Base-by-base conservation (phyloP, 495 filamentous ascomycete species). In the Haplographium delicatum region DNA sequence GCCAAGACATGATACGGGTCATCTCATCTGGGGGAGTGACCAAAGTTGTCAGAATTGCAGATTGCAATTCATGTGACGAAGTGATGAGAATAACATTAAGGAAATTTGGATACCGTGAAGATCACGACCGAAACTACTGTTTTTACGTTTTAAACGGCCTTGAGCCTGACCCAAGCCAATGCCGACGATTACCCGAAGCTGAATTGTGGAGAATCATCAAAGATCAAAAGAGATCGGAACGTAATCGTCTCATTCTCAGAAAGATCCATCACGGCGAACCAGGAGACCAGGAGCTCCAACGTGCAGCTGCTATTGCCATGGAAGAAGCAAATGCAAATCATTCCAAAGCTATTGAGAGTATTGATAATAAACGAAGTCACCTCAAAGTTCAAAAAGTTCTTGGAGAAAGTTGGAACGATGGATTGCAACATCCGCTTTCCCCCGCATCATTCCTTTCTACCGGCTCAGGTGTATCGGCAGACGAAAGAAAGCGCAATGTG, bases 21-120 rank as follows among this genome's bases (percentile, higher is more conserved):
- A 96, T 97, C 59, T 95, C 91, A 52, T 87, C 83, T 23, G 88
- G 85, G 35, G 86, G 89, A n/a, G 82, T 86, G 49, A 95, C 89
- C 25, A 90, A 91, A 64, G 89, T 95, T 5, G 78, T 97, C 47
- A 87, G 89, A 62, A 84, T 97, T 42, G 84, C 86, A 46, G 86
- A 84, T 54, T 96, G 88, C 74, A 88, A 83, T 60, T 94, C 85
- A 1, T 81, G 87, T 26, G 93, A 97, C 54, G 89, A 96, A 48
- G 84, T 99, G 44, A 87, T 96, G 66, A 72, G 86, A 22, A 82
- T 82, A 50, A 91, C 91, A 2, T 67, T 96, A 19, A 83, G 81
- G 56, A 97, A 97, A 62, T 84, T 95, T 50, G 74, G 72, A 26
- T 72, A 87, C 19, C 78, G 84, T 9, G 86, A 90, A 60, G 81